These are phyloP conservation scores for Pyrus betulifolia DNA, from an alignment of 306 rosid species.

Conservation along the genomic window DNA sequence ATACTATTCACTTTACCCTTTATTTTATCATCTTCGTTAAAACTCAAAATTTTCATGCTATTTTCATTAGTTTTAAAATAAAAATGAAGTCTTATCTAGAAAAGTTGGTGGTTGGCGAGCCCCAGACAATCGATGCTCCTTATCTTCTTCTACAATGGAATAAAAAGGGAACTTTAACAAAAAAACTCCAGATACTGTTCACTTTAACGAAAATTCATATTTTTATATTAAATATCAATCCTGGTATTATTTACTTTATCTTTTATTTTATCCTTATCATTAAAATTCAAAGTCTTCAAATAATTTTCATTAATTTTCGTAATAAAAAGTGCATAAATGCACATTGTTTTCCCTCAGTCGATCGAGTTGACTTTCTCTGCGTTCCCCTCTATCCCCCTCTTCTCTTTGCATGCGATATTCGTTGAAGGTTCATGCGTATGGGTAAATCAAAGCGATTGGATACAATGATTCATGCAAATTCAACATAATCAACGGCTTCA, in stretches of 20 bases:
- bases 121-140: not conserved
- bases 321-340: not conserved
- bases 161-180: not conserved
- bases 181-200: too few relatives aligned
- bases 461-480: not conserved
- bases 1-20: too few relatives aligned
- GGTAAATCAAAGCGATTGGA: not conserved
- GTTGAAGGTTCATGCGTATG: not conserved
- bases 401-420: not conserved
- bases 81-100: not conserved
- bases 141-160: not conserved
- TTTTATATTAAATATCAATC: too few relatives aligned
- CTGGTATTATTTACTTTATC: too few relatives aligned
- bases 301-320: too few relatives aligned
- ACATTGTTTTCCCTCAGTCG: not conserved
- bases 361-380: not conserved
- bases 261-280: too few relatives aligned
- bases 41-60: too few relatives aligned
- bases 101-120: not conserved
- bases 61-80: not conserved
- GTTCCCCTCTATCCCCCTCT: too few relatives aligned
- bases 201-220: too few relatives aligned
- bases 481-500: not conserved
- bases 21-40: too few relatives aligned
- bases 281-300: too few relatives aligned